Base-by-base conservation (phyloP, 257 asterid species). In the Capsicum baccatum region DNA sequence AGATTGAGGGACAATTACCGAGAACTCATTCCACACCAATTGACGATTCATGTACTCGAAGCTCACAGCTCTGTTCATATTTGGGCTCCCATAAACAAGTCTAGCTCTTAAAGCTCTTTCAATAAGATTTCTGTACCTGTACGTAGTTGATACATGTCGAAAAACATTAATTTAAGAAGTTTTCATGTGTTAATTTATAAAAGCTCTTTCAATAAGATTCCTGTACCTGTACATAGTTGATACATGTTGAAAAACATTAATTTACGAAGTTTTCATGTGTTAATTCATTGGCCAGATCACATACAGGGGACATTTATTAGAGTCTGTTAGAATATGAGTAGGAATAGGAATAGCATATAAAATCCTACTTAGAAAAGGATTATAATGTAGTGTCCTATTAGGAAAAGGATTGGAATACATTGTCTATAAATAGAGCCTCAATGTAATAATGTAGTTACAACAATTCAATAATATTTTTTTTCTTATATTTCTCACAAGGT, bases 31-130 rank as follows among this genome's bases (percentile, higher is more conserved):
- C 99, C 99, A 96, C 86, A 96, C 98, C 92, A 94, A 89, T 89
- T 96, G 99, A 57, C 98, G 94, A 85, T 96, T 96, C 98, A 94
- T 96, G 91, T 96, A 96, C 88, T 96, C 99, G 57, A 96, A 96
- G 97, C 99, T 96, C 84, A 96, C 98, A 73, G 98, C 92, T 86
- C 98, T 89, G 84, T 96, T 96, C 99, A 94, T 96, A 84, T 94
- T 88, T 79, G 98, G 98, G 87, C 97, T 91, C 71, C 94, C 98
- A 89, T 92, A 96, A 85, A 97, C 99, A 81, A 97, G 98, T 85
- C 99, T 91, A 83, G 99, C 99, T 73, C 79, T 89, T 84, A 97
- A 88, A 87, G 87, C 90, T 87, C 98, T 89, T 90, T 97, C 99
- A 80, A 89, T 91, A 70, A 94, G 97, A 90, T 94, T 95, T 90